These are phyloP conservation scores for Beauveria rudraprayagi DNA, from an alignment of 2,329 filamentous ascomycete species.

Conservation along the genomic window DNA sequence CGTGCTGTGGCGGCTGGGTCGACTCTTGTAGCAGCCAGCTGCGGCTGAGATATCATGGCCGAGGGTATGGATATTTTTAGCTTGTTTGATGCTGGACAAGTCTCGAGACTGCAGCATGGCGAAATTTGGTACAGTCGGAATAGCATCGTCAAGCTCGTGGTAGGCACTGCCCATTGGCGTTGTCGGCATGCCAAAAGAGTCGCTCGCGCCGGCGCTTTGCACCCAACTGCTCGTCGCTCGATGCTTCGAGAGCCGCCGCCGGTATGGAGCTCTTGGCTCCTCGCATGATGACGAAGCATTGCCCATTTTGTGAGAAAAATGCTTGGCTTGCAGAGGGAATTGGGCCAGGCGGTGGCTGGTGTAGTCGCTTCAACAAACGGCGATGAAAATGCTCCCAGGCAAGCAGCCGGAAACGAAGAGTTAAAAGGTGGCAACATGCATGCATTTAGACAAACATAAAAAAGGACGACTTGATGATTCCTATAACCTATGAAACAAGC, in stretches of 20 bases:
- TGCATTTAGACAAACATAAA: neutral
- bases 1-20: conserved; percentile 8
- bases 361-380: neutral
- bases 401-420: neutral
- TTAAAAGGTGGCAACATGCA: neutral
- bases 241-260: conserved; percentile 46
- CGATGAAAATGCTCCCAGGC: neutral
- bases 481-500: conserved; percentile 2
- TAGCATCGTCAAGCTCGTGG: conserved; percentile 11
- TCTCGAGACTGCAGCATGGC: neutral
- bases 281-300: conserved; percentile 39
- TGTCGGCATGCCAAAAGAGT: conserved; percentile 10
- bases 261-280: conserved; percentile 24
- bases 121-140: neutral
- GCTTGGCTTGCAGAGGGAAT: neutral
- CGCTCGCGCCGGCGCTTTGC: conserved; percentile 26
- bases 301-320: conserved; percentile 32
- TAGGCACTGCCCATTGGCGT: conserved; percentile 14
- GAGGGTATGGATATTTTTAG: neutral
- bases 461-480: neutral
- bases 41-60: neutral
- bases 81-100: neutral
- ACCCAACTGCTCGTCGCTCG: conserved; percentile 32
- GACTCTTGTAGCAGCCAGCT: neutral
- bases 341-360: neutral